Evolutionary conservation across 2,329 filamentous ascomycete genomes (phyloP).

Genomic region (Myriosclerotinia scirpicola): DNA sequence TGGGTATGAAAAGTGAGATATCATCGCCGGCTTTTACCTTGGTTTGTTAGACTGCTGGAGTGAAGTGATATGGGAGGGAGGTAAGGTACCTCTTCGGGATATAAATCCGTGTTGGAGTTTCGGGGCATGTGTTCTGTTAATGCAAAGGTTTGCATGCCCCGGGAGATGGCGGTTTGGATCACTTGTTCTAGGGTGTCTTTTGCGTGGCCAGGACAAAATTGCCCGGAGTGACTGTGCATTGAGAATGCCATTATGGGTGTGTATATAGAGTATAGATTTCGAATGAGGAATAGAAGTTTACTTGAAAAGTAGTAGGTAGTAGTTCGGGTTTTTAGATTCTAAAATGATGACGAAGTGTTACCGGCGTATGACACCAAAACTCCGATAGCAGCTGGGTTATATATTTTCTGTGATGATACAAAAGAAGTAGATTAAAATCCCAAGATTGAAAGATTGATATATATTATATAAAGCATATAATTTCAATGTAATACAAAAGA

Average conservation of each 20-base stretch:
- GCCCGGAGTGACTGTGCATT: constrained; percentile 96
- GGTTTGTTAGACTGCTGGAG: constrained; percentile 30
- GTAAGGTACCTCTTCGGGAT: constrained; percentile 78
- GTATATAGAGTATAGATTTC: too few relatives aligned
- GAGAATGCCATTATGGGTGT: constrained; percentile 79
- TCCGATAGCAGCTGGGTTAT: background rate
- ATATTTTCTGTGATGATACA: too few relatives aligned
- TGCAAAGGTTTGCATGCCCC: constrained; percentile 79
- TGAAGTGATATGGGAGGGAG: background rate
- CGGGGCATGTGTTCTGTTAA: constrained; percentile 96
- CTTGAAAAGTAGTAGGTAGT: background rate
- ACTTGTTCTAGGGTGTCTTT: constrained; percentile 82
- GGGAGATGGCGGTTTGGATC: constrained; percentile 72
- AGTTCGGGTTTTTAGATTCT: background rate
- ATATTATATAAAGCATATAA: background rate
- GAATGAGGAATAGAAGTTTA: background rate
- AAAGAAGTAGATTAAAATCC: background rate
- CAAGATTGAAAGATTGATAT: too few relatives aligned
- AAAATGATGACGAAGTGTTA: background rate
- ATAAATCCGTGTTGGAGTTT: constrained; percentile 70
- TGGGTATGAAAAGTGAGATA: constrained; percentile 50
- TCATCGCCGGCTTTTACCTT: constrained; percentile 49
- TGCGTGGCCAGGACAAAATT: constrained; percentile 93
- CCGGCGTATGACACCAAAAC: background rate
- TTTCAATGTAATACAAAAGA: background rate